Evolutionary conservation across 257 asterid genomes (phyloP), one percentile per base, ranked within the genome.

Genomic region (Petunia axillaris): DNA sequence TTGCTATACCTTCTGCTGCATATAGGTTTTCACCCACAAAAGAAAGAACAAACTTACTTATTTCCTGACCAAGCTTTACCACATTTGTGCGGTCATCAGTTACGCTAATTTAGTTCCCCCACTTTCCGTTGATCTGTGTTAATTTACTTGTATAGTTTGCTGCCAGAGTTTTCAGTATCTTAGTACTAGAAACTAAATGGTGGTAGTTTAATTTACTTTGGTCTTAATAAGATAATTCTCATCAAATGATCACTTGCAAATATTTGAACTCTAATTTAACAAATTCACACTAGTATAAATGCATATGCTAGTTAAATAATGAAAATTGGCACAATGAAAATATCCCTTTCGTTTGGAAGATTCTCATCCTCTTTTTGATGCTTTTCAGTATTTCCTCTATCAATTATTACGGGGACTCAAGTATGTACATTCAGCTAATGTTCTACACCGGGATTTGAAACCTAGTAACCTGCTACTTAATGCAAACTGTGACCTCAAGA

Each of bases 401-500:
- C 89, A 86, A 87, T 80, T 86, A 46, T 67, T 86, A 62, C 82
- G 89, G n/a, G 89, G 89, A 65, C 85, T 87, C 13, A 84, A 87
- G 74, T 87, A 84, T 67, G 54, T 84, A 7, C 89, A 87, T 55
- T 87, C 89, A 15, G 89, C 89, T n/a, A 81, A 87, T 53, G 89
- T 87, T 48, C 85, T 87, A 5, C 89, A 84, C 74, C 88, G 89
- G 11, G 89, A 84, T 77, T 60, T 87, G 75, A 87, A 87, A 55
- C 89, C 89, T 54, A 81, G 89, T 64, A 87, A 87, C 74, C 60
- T 87, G 37, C 88, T 87, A 77, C 80, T 87, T 38, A 79, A 84
- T 50, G 84, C 88, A 13, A 84, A 87, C 82, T 87, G 95, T 81
- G 95, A 91, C 83, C 92, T 91, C 81, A 91, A 91, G 89, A 88